A percentile compares a stretch with the other conserved stretches of the same genome.
Evolutionary conservation across 139 green algal genomes (phyloP).

Genomic region (Micractinium conductrix): DNA sequence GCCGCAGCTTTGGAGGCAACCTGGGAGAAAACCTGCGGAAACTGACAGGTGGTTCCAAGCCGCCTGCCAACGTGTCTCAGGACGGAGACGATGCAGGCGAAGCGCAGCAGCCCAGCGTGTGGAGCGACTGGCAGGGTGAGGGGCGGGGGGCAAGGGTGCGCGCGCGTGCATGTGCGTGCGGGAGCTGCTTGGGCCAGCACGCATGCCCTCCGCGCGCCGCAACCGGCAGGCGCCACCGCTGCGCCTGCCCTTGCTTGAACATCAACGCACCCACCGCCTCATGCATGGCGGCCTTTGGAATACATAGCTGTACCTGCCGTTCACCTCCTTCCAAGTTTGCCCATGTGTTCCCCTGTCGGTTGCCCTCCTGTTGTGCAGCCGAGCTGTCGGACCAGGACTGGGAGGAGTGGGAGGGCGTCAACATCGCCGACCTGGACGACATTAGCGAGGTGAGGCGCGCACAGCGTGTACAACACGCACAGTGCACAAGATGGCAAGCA

Average conservation of each 20-base stretch:
- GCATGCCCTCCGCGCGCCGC: no score
- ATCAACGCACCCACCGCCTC: no score
- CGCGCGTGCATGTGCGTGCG: background rate
- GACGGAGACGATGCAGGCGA: background rate
- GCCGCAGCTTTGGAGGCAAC: constrained; percentile 5
- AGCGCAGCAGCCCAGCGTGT: constrained; percentile 11
- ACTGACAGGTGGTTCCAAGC: background rate
- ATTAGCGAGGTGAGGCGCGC: constrained; percentile 30
- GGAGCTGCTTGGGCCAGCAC: no score
- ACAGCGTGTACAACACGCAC: no score
- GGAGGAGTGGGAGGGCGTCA: constrained; percentile 54
- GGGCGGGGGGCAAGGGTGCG: background rate
- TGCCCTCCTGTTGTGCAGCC: background rate
- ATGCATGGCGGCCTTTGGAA: background rate
- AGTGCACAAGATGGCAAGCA: no score
- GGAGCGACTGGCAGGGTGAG: constrained; percentile 32
- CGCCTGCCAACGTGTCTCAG: background rate
- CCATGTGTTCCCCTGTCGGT: background rate
- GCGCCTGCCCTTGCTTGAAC: no score
- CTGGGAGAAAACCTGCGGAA: constrained; percentile 15
- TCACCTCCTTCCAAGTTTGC: no score
- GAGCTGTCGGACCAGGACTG: constrained; percentile 43
- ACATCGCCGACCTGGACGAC: constrained; percentile 46
- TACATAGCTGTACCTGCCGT: background rate
- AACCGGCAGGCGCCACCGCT: no score